phyloP scores from a whole-genome alignment of 768 basidiomycete species.

The Exsudoporus frostii region DNA sequence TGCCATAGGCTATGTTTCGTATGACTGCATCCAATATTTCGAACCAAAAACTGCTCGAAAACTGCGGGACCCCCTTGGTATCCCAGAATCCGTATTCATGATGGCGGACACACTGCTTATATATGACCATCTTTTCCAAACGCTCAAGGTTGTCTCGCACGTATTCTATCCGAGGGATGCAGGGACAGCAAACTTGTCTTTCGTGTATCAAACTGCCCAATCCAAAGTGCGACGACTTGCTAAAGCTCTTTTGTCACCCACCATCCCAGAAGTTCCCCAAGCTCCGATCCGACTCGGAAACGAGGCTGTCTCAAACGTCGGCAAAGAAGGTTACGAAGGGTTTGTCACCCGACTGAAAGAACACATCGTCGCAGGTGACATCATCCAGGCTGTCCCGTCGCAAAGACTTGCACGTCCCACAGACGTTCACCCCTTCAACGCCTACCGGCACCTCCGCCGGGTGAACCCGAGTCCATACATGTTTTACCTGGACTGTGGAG shows the following conservation, averaged over 20 bases:
- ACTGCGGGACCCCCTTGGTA: constrained; percentile 73
- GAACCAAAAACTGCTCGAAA: constrained; percentile 86
- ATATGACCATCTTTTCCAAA: constrained; percentile 96
- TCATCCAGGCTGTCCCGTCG: constrained; percentile 98
- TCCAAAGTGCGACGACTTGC: constrained; percentile 81
- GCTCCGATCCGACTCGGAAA: constrained; percentile 59
- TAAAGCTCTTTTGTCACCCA: constrained; percentile 51
- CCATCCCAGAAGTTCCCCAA: constrained; percentile 66
- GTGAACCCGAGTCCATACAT: constrained; percentile 98
- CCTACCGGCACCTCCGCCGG: constrained; percentile 88
- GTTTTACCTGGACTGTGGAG: constrained; percentile 96
- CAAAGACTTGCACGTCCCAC: constrained; percentile 88
- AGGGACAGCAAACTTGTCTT: constrained; percentile 64
- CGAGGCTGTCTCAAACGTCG: constrained; percentile 83
- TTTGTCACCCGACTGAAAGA: constrained; percentile 93
- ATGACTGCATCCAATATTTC: constrained; percentile 95
- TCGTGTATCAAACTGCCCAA: constrained; percentile 87
- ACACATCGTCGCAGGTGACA: constrained; percentile 94
- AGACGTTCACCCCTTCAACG: constrained; percentile 92
- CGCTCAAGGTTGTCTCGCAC: constrained; percentile 92
- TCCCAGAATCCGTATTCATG: constrained; percentile 97
- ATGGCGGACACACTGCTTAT: constrained; percentile 92
- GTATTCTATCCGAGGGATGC: constrained; percentile 80
- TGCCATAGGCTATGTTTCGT: constrained; percentile 95
- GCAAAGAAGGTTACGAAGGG: constrained; percentile 84